Conservation (phyloP, 352 stramenopile genomes). For the Phytophthora syringae region DNA sequence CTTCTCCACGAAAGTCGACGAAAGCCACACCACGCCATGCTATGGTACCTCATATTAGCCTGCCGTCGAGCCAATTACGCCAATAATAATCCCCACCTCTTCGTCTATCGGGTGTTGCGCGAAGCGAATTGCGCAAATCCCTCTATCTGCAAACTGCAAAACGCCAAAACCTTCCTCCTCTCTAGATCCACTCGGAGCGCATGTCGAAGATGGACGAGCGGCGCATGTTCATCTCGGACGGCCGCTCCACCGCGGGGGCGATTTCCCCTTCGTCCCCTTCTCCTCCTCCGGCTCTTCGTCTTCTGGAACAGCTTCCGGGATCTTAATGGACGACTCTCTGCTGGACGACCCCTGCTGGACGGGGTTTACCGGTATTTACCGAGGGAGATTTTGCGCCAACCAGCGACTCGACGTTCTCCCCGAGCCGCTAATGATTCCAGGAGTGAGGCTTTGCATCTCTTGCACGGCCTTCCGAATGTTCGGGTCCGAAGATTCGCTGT, state of each 20-base stretch:
- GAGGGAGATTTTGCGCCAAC: slow-evolving; percentile 29
- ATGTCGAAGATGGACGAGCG: slow-evolving; percentile 54
- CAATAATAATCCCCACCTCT: slow-evolving; percentile 43
- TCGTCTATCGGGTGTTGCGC: slow-evolving; percentile 32
- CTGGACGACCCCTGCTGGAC: slow-evolving; percentile 32
- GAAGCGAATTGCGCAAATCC: slow-evolving; percentile 20
- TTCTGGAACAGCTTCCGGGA: slow-evolving; percentile 29
- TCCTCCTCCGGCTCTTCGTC: slow-evolving; percentile 33
- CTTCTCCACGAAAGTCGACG: slow-evolving; percentile 15
- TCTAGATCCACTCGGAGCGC: slow-evolving; percentile 50
- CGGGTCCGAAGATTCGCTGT: slow-evolving; percentile 26
- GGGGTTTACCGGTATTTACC: slow-evolving; percentile 14
- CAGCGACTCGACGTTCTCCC: slow-evolving; percentile 35
- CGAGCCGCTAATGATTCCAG: slow-evolving; percentile 31
- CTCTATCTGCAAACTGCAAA: slow-evolving; percentile 33
- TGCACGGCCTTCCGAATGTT: slow-evolving; percentile 29
- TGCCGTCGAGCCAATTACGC: slow-evolving; percentile 43
- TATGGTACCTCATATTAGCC: slow-evolving; percentile 52
- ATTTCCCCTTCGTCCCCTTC: slow-evolving; percentile 22
- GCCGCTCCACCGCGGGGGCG: slow-evolving; percentile 15
- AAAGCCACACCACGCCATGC: slow-evolving; percentile 22
- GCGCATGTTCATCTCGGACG: slow-evolving; percentile 35
- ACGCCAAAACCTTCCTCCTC: neutral
- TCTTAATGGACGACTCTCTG: slow-evolving; percentile 30
- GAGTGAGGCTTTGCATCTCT: slow-evolving; percentile 45